These are phyloP conservation scores for Hyaloscypha finlandica DNA, from an alignment of 495 filamentous ascomycete species.

Conservation along the genomic window DNA sequence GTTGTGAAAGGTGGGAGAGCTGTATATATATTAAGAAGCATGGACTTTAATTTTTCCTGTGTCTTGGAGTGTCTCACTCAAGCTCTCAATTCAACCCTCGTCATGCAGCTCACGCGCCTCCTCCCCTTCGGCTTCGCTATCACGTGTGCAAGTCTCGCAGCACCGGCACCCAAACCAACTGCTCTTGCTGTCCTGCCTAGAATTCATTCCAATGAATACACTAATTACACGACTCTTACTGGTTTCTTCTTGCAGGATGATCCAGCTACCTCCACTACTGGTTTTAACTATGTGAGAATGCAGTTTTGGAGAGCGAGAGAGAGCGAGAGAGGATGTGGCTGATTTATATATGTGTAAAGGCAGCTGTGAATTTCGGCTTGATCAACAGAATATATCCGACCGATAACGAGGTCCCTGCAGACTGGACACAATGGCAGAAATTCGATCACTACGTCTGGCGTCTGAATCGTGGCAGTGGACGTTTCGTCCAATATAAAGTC, in stretches of 20 bases:
- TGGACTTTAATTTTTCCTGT: not conserved
- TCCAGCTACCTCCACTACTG: conserved; percentile 55
- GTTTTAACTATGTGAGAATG: conserved; percentile 64
- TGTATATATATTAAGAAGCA: not conserved
- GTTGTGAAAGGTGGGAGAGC: not conserved
- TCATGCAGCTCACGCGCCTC: conserved; percentile 17
- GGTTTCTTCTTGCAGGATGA: conserved; percentile 76
- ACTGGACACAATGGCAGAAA: conserved; percentile 64
- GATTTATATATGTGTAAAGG: conserved; percentile 39
- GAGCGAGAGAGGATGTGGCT: not conserved
- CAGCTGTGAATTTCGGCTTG: conserved; percentile 64
- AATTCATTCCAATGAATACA: conserved; percentile 18
- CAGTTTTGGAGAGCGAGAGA: not conserved
- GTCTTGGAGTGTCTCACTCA: not conserved
- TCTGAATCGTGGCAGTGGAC: conserved; percentile 51
- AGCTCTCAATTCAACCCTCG: not conserved
- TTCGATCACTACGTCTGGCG: conserved; percentile 59
- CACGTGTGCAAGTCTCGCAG: not conserved
- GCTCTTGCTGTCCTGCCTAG: conserved; percentile 7
- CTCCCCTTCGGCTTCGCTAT: conserved; percentile 9
- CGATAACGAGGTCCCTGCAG: conserved; percentile 40
- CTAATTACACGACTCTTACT: conserved; percentile 64
- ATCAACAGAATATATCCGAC: conserved; percentile 60
- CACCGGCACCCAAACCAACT: conserved; percentile 4
- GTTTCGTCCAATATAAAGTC: conserved; percentile 63